phyloP scores from a whole-genome alignment of 129 eudicot species.

The Dittrichia graveolens region DNA sequence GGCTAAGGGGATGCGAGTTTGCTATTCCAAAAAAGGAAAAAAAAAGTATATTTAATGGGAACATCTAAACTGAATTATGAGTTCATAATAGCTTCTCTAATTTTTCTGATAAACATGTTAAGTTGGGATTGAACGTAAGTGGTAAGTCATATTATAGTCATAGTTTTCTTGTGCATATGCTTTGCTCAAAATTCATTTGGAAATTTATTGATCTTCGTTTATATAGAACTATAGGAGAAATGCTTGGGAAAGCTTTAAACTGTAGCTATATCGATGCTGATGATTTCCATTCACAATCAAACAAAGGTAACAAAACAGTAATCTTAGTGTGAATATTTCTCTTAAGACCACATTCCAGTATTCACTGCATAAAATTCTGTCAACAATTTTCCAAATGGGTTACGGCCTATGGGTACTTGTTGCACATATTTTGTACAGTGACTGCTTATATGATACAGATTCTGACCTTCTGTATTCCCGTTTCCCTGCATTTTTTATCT shows the following conservation, averaged over 20 bases:
- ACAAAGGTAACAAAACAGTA: conserved; percentile 64
- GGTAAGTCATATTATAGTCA: no score
- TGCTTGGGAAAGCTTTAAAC: conserved; percentile 57
- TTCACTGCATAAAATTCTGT: background rate
- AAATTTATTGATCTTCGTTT: background rate
- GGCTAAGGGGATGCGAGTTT: no score
- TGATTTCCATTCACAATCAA: conserved; percentile 80
- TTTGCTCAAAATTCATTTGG: background rate
- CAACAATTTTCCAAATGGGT: background rate
- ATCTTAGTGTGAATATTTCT: background rate
- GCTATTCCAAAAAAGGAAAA: no score
- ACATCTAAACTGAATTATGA: no score
- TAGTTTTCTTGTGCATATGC: background rate
- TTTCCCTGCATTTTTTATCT: conserved; percentile 12
- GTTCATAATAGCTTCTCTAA: no score
- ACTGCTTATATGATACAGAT: background rate
- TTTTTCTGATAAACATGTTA: no score
- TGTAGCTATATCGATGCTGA: conserved; percentile 86
- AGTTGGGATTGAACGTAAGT: no score
- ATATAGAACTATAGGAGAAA: conserved; percentile 71
- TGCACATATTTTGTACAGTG: background rate
- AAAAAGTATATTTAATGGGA: no score
- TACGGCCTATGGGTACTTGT: background rate
- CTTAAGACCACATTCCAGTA: background rate
- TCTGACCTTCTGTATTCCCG: background rate